Evolutionary conservation across 495 filamentous ascomycete genomes (phyloP).

Genomic region (Neurospora intermedia): DNA sequence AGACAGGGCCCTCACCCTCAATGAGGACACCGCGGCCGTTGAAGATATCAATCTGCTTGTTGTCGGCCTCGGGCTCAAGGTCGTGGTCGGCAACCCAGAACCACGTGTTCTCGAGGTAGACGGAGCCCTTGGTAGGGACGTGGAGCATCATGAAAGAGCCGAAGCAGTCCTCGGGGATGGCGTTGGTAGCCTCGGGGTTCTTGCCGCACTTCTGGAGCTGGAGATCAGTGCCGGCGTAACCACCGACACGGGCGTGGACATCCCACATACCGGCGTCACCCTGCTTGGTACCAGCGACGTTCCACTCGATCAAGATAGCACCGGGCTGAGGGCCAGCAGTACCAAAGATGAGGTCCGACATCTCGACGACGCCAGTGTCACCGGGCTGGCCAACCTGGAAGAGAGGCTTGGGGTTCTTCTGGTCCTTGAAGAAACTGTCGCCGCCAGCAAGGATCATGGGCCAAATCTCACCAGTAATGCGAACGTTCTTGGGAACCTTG

Average conservation of each 20-base stretch:
- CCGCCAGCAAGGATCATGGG: slow-evolving; percentile 80
- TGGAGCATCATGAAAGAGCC: slow-evolving; percentile 78
- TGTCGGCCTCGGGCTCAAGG: slow-evolving; percentile 64
- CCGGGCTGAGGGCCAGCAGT: slow-evolving; percentile 72
- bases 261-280: slow-evolving; percentile 83
- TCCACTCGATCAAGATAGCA: slow-evolving; percentile 87
- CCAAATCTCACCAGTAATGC: slow-evolving; percentile 86
- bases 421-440: slow-evolving; percentile 52
- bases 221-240: slow-evolving; percentile 67
- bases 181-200: slow-evolving; percentile 48
- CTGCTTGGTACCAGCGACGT: slow-evolving; percentile 54
- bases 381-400: slow-evolving; percentile 72
- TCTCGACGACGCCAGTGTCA: slow-evolving; percentile 69
- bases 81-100: slow-evolving; percentile 94
- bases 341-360: slow-evolving; percentile 72
- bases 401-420: slow-evolving; percentile 56
- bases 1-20: slow-evolving; percentile 53
- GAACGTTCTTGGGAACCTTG: slow-evolving; percentile 66
- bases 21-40: slow-evolving; percentile 80
- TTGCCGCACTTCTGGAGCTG: slow-evolving; percentile 68
- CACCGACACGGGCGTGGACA: slow-evolving; percentile 79
- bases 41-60: slow-evolving; percentile 84
- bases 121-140: slow-evolving; percentile 55
- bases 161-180: slow-evolving; percentile 47
- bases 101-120: slow-evolving; percentile 89